phyloP scores from a whole-genome alignment of 495 filamentous ascomycete species.

The Beverwykella pulmonaria region DNA sequence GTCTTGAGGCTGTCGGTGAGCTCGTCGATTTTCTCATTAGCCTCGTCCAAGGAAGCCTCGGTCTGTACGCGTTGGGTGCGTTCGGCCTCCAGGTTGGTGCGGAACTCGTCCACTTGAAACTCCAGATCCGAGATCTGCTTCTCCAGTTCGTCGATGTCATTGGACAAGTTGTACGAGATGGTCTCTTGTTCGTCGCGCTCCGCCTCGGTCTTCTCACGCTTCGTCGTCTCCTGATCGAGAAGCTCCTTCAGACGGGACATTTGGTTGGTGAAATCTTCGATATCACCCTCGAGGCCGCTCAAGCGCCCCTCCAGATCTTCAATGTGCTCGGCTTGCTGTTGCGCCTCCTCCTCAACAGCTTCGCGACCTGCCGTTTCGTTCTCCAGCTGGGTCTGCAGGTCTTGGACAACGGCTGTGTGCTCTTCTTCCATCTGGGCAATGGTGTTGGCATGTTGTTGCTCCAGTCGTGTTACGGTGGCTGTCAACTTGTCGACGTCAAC shows the following conservation, averaged over 20 bases:
- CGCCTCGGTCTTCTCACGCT: conserved; percentile 32
- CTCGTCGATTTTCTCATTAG: conserved; percentile 34
- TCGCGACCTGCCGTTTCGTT: conserved; percentile 26
- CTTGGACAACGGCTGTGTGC: conserved; percentile 30
- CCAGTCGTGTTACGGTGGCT: conserved; percentile 59
- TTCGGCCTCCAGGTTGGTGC: conserved; percentile 34
- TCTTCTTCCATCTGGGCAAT: conserved; percentile 37
- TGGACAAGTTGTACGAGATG: not conserved
- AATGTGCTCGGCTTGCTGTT: conserved; percentile 33
- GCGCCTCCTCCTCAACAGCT: conserved; percentile 27
- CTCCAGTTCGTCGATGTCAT: conserved; percentile 9
- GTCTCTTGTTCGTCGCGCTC: conserved; percentile 26
- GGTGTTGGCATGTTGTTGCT: conserved; percentile 54
- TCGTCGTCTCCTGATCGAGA: conserved; percentile 5
- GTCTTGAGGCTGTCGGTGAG: conserved; percentile 37
- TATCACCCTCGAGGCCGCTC: not conserved
- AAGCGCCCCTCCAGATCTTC: conserved; percentile 36
- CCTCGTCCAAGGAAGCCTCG: conserved; percentile 40
- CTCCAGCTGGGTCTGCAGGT: conserved; percentile 37
- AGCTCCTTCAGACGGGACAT: conserved; percentile 1
- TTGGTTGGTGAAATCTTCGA: conserved; percentile 8
- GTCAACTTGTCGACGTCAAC: conserved; percentile 67
- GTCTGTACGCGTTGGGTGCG: conserved; percentile 42
- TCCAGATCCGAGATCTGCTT: conserved; percentile 7
- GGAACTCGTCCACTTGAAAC: conserved; percentile 28